Evolutionary conservation across 495 filamentous ascomycete species (phyloP).

Genomic region (Margaritispora aquatica): DNA sequence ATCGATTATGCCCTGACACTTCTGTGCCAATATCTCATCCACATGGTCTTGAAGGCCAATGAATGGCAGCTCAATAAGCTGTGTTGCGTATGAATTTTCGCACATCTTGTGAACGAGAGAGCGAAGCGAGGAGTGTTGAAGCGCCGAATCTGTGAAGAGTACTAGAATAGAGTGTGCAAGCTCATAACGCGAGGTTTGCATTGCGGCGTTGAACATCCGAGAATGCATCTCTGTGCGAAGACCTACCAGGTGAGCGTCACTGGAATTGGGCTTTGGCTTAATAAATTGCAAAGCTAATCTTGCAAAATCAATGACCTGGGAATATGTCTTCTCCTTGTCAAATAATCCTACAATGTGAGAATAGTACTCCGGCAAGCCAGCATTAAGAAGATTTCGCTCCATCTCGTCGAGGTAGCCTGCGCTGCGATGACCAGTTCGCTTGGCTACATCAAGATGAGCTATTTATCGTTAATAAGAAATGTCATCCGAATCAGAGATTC

Average conservation of each 20-base stretch:
- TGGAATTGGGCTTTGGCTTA: slow-evolving; percentile 22
- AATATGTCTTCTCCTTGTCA: slow-evolving; percentile 66
- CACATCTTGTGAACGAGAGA: slow-evolving; percentile 66
- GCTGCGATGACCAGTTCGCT: slow-evolving; percentile 35
- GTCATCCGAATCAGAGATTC: background rate
- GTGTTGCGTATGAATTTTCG: slow-evolving; percentile 55
- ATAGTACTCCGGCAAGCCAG: slow-evolving; percentile 78
- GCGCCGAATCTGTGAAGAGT: slow-evolving; percentile 58
- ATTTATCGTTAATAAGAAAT: slow-evolving; percentile 10
- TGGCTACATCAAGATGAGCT: slow-evolving; percentile 15
- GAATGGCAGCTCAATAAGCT: slow-evolving; percentile 71
- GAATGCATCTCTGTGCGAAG: slow-evolving; percentile 62
- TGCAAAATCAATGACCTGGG: slow-evolving; percentile 80
- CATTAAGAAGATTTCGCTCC: slow-evolving; percentile 64
- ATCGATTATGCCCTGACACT: slow-evolving; percentile 51
- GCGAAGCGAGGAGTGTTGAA: slow-evolving; percentile 58
- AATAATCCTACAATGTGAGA: slow-evolving; percentile 78
- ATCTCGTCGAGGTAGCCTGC: slow-evolving; percentile 63
- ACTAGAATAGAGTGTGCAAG: slow-evolving; percentile 75
- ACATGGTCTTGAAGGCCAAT: slow-evolving; percentile 67
- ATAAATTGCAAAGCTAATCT: slow-evolving; percentile 66
- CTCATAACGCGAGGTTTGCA: slow-evolving; percentile 71
- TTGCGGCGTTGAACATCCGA: slow-evolving; percentile 74
- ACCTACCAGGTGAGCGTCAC: slow-evolving; percentile 2
- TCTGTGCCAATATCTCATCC: slow-evolving; percentile 66